Base-by-base conservation (phyloP, 164 flowering plant species). In the Cinnamomum chago region DNA sequence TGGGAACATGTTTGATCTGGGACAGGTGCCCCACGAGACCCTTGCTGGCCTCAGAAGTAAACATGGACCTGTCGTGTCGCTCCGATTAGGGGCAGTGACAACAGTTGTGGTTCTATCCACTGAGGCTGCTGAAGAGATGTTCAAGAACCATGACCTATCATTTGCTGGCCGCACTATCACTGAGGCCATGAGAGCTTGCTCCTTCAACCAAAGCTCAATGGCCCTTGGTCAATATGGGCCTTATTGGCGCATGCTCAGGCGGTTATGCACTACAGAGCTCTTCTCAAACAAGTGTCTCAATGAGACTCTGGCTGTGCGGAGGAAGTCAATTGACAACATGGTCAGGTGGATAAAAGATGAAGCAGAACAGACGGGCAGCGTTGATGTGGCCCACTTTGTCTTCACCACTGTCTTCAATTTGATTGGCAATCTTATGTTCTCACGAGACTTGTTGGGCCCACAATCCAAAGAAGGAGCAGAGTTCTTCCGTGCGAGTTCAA, bases 401-500 rank as follows among this genome's bases (percentile, higher is more conserved):
- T 83, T 80, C 62, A 52, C 69, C 25, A 70, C 77, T 74, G 5
- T 73, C 22, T 83, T 83, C 65, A 83, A 81, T 24, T 50, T 76
- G 18, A 13, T 81, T 0, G 80, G 79, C 1, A 83, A 78, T 50
- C 70, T 83, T 10, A 66, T 72, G 67, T 33, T 83, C 22, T 80
- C 85, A 3, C 28, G 47, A 1, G 80, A 81, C 68, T 55, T 79
- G 15, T 23, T 76, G 30, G 73, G 70, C 28, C 58, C 76, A 0
- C 7, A 76, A 6, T 80, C 83, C 2, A 50, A 67, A 14, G 72
- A 69, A 27, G 82, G 75, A 12, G 20, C 27, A 14, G 76, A 80
- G 55, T 74, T 83, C 74, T 80, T 50, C 40, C 25, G 51, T 5
- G 65, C 72, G 7, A 70, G 70, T 52, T 23, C 70, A 24, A 58